phyloP scores from a whole-genome alignment of 2,329 filamentous ascomycete species.

The Penicillium sp. region DNA sequence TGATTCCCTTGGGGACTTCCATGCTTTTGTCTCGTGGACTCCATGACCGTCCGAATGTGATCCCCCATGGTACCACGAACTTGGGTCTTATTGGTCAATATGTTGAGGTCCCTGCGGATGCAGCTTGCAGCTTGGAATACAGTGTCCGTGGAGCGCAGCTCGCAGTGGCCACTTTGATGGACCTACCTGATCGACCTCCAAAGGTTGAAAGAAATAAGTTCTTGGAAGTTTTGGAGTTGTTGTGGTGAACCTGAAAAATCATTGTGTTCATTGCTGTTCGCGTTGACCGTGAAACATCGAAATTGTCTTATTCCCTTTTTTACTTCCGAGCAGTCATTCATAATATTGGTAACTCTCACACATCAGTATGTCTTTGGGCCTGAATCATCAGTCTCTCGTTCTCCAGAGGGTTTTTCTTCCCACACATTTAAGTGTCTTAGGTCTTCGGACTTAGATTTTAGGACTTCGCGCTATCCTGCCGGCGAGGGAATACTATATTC shows the following conservation, averaged over 20 bases:
- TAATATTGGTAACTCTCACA: too few species aligned
- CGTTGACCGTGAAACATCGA: too few species aligned
- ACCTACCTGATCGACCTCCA: neutral
- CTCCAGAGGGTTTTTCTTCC: too few species aligned
- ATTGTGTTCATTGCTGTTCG: too few species aligned
- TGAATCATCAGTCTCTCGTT: too few species aligned
- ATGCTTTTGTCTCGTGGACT: slow-evolving; percentile 5
- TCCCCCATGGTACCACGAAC: slow-evolving; percentile 33
- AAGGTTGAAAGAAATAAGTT: neutral
- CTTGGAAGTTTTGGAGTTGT: neutral
- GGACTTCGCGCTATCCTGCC: too few species aligned
- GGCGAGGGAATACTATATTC: too few species aligned
- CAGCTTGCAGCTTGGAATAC: slow-evolving; percentile 33
- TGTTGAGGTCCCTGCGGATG: slow-evolving; percentile 35
- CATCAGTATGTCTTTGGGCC: too few species aligned
- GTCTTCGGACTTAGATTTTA: too few species aligned
- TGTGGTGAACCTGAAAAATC: neutral
- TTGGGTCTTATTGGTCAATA: slow-evolving; percentile 40
- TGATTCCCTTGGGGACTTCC: slow-evolving; percentile 37
- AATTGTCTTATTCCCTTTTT: too few species aligned
- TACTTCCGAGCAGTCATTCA: too few species aligned
- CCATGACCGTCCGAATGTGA: slow-evolving; percentile 33
- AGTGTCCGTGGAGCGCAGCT: slow-evolving; percentile 1
- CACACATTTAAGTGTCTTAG: too few species aligned
- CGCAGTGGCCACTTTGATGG: neutral